Percentiles rank a stretch among this genome's conserved stretches.
Conservation (phyloP, 202 grass and related monocot genomes). For the Bolboschoenoplectus hybrid region DNA sequence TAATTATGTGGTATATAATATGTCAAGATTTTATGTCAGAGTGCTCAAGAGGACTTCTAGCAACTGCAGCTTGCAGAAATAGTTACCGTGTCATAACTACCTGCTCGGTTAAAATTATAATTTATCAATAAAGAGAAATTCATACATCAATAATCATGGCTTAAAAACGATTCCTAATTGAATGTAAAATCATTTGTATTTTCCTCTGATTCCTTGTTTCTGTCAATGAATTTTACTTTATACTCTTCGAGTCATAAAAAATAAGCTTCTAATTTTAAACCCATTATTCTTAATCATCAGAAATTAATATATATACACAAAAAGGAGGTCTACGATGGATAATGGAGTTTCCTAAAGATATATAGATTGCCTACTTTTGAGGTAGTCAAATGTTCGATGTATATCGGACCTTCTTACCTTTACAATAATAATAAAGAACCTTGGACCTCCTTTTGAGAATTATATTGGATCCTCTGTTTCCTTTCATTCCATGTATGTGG, state of each 20-base stretch:
- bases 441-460: not conserved
- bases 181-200: not conserved
- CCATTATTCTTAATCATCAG: too few species aligned
- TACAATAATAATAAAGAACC: not conserved
- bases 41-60: too few species aligned
- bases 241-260: too few species aligned
- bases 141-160: not conserved
- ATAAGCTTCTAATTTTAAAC: too few species aligned
- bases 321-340: not conserved
- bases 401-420: not conserved
- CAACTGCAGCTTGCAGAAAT: not conserved
- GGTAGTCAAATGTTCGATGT: not conserved
- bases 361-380: not conserved
- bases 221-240: not conserved
- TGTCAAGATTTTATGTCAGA: not conserved
- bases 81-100: not conserved
- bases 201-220: not conserved
- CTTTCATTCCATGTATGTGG: slow-evolving; percentile 1
- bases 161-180: not conserved
- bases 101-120: not conserved
- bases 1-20: not conserved
- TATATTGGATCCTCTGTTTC: not conserved
- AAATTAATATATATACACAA: too few species aligned
- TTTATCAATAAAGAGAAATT: not conserved
- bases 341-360: not conserved